Percentiles rank a stretch among this genome's conserved stretches.
These are phyloP conservation scores for Xylaria telfairii DNA, from an alignment of 495 filamentous ascomycete genomes.

Conservation along the genomic window DNA sequence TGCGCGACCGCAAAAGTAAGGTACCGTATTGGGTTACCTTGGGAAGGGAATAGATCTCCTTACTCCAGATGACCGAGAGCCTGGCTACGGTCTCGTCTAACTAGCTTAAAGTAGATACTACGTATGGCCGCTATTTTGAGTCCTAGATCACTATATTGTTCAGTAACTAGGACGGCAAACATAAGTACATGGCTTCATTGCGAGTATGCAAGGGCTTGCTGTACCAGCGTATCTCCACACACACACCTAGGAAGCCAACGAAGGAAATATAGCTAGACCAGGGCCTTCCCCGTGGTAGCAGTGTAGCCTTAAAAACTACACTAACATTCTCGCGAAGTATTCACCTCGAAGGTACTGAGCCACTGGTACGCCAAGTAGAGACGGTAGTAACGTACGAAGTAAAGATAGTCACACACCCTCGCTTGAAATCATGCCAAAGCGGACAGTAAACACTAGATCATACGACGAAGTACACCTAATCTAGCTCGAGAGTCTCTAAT, in stretches of 20 bases:
- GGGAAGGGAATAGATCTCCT: neutral
- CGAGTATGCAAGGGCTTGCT: neutral
- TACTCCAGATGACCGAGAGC: neutral
- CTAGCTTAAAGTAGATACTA: neutral
- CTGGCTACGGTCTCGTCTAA: neutral
- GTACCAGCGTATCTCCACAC: neutral
- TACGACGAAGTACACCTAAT: neutral
- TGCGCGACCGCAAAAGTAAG: neutral
- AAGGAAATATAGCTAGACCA: neutral
- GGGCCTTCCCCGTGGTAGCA: neutral
- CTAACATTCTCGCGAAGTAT: neutral
- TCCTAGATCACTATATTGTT: neutral
- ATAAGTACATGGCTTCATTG: neutral
- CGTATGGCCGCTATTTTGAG: neutral
- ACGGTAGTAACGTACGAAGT: too few species aligned
- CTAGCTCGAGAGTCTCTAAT: neutral
- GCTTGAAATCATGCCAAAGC: neutral
- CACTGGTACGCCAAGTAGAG: neutral
- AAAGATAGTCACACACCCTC: neutral
- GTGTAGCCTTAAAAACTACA: neutral
- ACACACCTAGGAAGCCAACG: neutral
- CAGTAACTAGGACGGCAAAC: neutral
- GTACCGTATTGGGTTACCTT: neutral
- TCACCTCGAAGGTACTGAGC: neutral
- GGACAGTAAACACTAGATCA: neutral